Base-by-base conservation (phyloP, 768 basidiomycete species). In the Hortiboletus campestris region DNA sequence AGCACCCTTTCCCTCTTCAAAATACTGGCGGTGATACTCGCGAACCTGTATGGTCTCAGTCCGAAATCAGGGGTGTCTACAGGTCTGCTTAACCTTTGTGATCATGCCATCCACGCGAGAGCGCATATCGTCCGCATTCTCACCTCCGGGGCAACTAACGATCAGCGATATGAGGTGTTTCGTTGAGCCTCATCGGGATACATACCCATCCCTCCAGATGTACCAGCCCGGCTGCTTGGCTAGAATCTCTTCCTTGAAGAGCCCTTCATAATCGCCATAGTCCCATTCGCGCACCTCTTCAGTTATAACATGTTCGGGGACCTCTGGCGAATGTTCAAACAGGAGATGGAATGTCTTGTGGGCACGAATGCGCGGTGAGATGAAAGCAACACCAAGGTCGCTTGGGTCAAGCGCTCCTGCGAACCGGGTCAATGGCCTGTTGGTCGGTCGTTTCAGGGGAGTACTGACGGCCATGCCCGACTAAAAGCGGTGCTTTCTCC, bases 251-350 rank as follows among this genome's bases (percentile, higher is more conserved):
- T 82, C 74, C n/a, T 85, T 76, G 28, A 80, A 68, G 40, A 94
- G 80, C 6, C 94, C 94, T 68, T 96, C 94, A 65, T 91, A 97
- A 9, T 90, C 83, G 11, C 95, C 90, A 67, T 96, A 96, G 65
- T 96, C 89, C 92, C 92, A 95, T 69, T 95, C 93, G 41, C 84
- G 77, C 25, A 77, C 85, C 22, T 83, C 80, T 60, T 91, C 89
- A 0, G 86, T 84, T 34, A 84, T 66, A 19, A 79, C 63, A 64
- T 87, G 84, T 54, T 79, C 56, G 2, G 86, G 87, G 35, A 65
- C 49, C 49, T 74, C 56, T 5, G 72, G 69, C 36, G 80, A 62
- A 55, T 81, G 75, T 29, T 72, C 79, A 52, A 94, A 93, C 34
- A 94, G 74, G 44, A 95, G 77, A 46, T 94, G 83, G 65, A 94